Base-by-base conservation (phyloP, 2,329 filamentous ascomycete species). In the Endocalyx cinctus region DNA sequence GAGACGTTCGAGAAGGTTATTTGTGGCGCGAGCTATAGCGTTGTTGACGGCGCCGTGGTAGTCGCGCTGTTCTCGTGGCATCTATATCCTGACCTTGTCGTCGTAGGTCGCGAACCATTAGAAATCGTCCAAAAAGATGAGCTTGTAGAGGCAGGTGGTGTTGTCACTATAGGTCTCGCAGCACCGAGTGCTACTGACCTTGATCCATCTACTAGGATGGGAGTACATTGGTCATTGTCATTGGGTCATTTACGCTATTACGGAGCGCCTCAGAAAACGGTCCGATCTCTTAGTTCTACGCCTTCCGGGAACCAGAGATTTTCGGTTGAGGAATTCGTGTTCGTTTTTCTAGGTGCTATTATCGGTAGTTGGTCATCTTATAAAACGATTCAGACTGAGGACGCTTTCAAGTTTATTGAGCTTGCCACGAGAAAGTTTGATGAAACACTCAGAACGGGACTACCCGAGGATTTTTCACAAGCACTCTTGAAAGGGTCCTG, bases 211-310 rank as follows among this genome's bases (percentile, higher is more conserved):
- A 15, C n/a, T 7, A 22, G 8, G 3, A 27, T n/a, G 4, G 37
- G 37, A 12, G 33, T 39, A 3, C 33, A 34, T 20, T 40, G 38
- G 38, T 40, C 38, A 7, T 18, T 40, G 22, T 34, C 30, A 2
- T 27, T 40, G 6, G 38, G 17, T 5, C 34, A 40, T 31, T 27
- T 40, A 4, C 38, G 34, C 6, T 40, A 37, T 17, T 37, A 40
- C 12, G 38, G 38, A 8, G 5, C 27, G 3, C 10, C 4, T 2
- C 14, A 13, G 19, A 3, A 22, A 5, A 37, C 34, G 3, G 30
- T 34, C n/a, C 25, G 31, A 4, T 33, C 35, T 2, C 18, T 37
- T 6, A 10, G 10, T 5, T 30, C 13, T 17, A 33, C 31, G 11
- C 35, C 31, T 4, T 29, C 35, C 10, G 35, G 35, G 8, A 30